Conservation (phyloP, 2,329 filamentous ascomycete genomes). For the Phyllosticta citrichinensis region DNA sequence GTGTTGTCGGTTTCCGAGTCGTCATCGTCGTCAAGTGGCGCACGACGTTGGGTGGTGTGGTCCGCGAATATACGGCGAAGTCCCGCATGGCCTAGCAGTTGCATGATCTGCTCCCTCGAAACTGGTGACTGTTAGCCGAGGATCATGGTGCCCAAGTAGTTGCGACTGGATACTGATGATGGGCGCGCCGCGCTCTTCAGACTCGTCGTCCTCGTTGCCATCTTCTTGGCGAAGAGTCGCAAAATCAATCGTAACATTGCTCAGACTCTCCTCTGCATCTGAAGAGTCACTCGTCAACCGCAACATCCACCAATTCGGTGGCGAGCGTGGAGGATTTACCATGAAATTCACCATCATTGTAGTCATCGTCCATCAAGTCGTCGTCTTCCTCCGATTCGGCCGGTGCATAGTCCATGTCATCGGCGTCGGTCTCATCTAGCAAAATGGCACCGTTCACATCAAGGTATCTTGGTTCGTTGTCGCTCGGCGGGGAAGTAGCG, state of each 20-base stretch:
- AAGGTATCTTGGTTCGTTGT: neutral
- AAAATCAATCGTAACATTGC: constrained; percentile 32
- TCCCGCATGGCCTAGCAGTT: constrained; percentile 44
- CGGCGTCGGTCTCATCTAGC: constrained; percentile 31
- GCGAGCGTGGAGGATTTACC: constrained; percentile 16
- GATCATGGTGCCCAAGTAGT: constrained; percentile 6
- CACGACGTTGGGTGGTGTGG: constrained; percentile 17
- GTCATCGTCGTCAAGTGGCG: constrained; percentile 24
- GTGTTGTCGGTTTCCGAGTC: constrained; percentile 29
- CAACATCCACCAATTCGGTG: constrained; percentile 7
- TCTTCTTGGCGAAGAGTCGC: constrained; percentile 19
- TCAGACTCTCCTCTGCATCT: constrained; percentile 34
- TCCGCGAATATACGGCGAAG: constrained; percentile 42
- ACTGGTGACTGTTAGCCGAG: constrained; percentile 20
- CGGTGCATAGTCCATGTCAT: constrained; percentile 44
- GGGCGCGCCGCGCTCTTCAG: constrained; percentile 17
- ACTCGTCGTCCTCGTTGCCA: constrained; percentile 17
- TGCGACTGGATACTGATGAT: constrained; percentile 13
- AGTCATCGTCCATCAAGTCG: constrained; percentile 30
- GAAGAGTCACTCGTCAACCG: constrained; percentile 7
- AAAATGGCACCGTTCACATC: constrained; percentile 12
- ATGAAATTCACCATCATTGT: constrained; percentile 26
- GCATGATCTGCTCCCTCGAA: constrained; percentile 42
- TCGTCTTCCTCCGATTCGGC: constrained; percentile 27
- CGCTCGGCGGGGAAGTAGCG: neutral